Base-by-base conservation (phyloP, 2,329 filamentous ascomycete species). In the Tolypocladium nubicola region DNA sequence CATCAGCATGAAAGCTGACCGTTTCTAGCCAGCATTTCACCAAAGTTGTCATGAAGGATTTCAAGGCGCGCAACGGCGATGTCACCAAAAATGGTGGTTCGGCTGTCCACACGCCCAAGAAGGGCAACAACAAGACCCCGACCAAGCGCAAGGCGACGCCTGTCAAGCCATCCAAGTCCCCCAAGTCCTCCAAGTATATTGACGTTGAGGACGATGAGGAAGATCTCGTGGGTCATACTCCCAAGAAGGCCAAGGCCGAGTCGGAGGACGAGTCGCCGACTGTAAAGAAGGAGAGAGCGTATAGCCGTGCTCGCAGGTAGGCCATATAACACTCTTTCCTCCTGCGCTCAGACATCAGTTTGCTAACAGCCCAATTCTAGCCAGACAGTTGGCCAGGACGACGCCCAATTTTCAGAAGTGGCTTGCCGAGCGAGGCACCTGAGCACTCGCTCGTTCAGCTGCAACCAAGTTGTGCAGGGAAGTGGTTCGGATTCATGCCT, bases 1-100 rank as follows among this genome's bases (percentile, higher is more conserved):
- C 30, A 33, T 33, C 21, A 23, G 8, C 30, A 33, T 33, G 30
- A 33, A 35, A 10, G 1, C 9, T 16, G 5, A 21, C 30, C 37
- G 16, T 19, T 14, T 19, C 14, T n/a, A 75, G 73, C 2, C 73
- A 75, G 61, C 72, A 72, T 52, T 75, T 71, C 61, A 67, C 65
- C 61, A 75, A 75, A 61, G 60, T 61, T 23, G 69, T 75, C 60
- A 62, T 73, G 59, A 69, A 66, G 41, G 65, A 71, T 8, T 73
- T 71, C 63, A 69, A 67, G 43, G 55, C 54, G 21, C 69, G 69
- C 14, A 62, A 66, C 55, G 64, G 62, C 41, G 56, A 58, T 21
- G 57, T 52, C 1, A 8, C 52, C 16, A 33, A 56, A 33, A 56
- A 55, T 23, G 40, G 54, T 35, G 37, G 45, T 10, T 39, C 54